phyloP scores from a whole-genome alignment of 2,329 filamentous ascomycete species.

The Calonectria multiphialidica region DNA sequence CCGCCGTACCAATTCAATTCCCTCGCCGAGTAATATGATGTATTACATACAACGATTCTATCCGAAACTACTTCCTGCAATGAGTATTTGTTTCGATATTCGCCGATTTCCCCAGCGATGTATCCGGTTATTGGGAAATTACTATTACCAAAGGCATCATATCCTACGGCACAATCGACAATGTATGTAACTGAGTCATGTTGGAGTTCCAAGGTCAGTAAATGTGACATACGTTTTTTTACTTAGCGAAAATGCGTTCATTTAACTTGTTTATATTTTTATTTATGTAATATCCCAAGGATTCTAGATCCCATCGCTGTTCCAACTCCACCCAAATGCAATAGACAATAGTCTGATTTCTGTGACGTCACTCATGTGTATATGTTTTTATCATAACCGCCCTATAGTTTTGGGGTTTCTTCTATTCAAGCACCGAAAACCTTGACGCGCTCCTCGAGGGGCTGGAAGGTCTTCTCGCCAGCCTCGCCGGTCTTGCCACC shows the following conservation, averaged over 20 bases:
- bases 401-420: conserved; percentile 8
- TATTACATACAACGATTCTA: neutral
- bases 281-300: conserved; percentile 16
- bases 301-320: conserved; percentile 10
- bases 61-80: neutral
- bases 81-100: neutral
- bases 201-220: too few relatives aligned
- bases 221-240: neutral
- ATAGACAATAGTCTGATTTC: conserved; percentile 6
- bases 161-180: too few relatives aligned
- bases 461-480: conserved; percentile 73
- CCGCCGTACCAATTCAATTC: neutral
- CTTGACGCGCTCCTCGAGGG: conserved; percentile 77
- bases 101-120: too few relatives aligned
- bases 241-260: neutral
- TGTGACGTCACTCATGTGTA: neutral
- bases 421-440: conserved; percentile 64
- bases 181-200: too few relatives aligned
- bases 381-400: neutral
- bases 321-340: conserved; percentile 30
- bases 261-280: conserved; percentile 3
- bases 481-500: conserved; percentile 71
- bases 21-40: neutral
- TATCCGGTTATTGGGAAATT: too few relatives aligned
- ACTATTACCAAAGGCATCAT: too few relatives aligned